Conservation (phyloP, 805 yeast species). For the Teunomyces cretensis region DNA sequence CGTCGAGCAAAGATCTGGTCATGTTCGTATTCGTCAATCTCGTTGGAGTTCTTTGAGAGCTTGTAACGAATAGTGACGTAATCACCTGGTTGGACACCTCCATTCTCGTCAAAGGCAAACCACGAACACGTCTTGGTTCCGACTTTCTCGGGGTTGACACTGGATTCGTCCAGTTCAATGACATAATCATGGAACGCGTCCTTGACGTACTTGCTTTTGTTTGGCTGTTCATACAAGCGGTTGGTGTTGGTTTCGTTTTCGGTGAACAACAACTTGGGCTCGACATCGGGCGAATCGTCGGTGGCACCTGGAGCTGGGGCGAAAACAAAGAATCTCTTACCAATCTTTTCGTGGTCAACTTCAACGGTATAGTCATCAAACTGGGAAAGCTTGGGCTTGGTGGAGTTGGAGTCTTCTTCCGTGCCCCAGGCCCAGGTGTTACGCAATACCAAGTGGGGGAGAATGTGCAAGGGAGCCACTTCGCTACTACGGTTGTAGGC, state of each 20-base stretch:
- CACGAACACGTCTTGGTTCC: conserved; percentile 90
- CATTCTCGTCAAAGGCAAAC: conserved; percentile 72
- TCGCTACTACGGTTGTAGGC: conserved; percentile 82
- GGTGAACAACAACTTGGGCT: conserved; percentile 76
- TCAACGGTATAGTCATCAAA: conserved; percentile 49
- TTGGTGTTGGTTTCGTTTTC: conserved; percentile 83
- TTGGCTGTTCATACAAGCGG: conserved; percentile 63
- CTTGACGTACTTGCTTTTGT: conserved; percentile 63
- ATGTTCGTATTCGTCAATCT: conserved; percentile 69
- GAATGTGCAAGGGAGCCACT: conserved; percentile 83
- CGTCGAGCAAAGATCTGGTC: conserved; percentile 69
- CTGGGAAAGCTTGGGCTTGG: conserved; percentile 49
- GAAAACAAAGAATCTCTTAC: conserved; percentile 60
- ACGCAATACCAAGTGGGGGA: conserved; percentile 82
- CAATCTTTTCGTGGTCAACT: conserved; percentile 68
- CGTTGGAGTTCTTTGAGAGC: conserved; percentile 47
- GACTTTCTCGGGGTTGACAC: conserved; percentile 63
- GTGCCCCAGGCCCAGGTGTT: conserved; percentile 94
- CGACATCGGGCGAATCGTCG: conserved; percentile 63
- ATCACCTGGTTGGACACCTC: conserved; percentile 83
- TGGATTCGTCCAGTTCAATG: conserved; percentile 56
- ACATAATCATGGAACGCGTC: conserved; percentile 90
- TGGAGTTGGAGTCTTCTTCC: conserved; percentile 43
- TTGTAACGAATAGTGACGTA: conserved; percentile 82
- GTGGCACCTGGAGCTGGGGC: conserved; percentile 77